A percentile compares a stretch with the other conserved stretches of the same genome.
These are phyloP conservation scores for Clitopilus passeckerianus DNA, from an alignment of 768 basidiomycete species.

Conservation along the genomic window DNA sequence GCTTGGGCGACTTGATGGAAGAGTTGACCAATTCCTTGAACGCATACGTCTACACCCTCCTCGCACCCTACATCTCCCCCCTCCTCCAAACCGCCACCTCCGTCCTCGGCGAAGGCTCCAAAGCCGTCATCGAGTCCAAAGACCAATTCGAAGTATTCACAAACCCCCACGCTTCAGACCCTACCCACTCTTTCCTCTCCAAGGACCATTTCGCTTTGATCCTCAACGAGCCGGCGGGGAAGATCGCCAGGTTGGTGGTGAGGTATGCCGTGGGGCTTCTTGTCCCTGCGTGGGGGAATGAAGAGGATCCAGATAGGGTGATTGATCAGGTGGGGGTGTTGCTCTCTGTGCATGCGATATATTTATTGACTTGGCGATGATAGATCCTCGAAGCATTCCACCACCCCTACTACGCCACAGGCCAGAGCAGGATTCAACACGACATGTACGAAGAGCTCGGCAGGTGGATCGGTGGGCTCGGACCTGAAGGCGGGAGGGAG, in stretches of 20 bases:
- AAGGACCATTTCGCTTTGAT: conserved; percentile 76
- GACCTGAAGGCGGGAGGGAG: conserved; percentile 34
- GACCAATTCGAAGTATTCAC: conserved; percentile 57
- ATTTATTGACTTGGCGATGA: too few relatives aligned
- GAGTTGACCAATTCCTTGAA: conserved; percentile 61
- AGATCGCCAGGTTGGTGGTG: conserved; percentile 65
- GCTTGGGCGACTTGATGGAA: conserved; percentile 51
- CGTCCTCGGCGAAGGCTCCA: conserved; percentile 56
- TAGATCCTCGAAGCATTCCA: conserved; percentile 64
- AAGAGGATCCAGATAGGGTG: conserved; percentile 36
- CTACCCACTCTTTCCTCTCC: conserved; percentile 67
- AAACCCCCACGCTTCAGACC: conserved; percentile 60
- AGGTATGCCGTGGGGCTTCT: conserved; percentile 56
- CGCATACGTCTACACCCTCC: conserved; percentile 62
- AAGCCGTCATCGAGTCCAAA: conserved; percentile 62
- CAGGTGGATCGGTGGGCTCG: conserved; percentile 47
- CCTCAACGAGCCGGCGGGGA: conserved; percentile 71
- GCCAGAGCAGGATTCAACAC: conserved; percentile 48
- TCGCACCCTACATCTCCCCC: conserved; percentile 67
- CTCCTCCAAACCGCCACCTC: conserved; percentile 53
- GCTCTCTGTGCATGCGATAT: too few relatives aligned
- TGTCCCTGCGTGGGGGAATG: conserved; percentile 51
- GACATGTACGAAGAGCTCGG: conserved; percentile 56
- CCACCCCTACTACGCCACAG: conserved; percentile 61
- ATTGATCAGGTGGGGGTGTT: conserved; percentile 41